These are phyloP conservation scores for Tetrahymena elliotti DNA, from an alignment of 73 alveolate genomes.

Conservation along the genomic window DNA sequence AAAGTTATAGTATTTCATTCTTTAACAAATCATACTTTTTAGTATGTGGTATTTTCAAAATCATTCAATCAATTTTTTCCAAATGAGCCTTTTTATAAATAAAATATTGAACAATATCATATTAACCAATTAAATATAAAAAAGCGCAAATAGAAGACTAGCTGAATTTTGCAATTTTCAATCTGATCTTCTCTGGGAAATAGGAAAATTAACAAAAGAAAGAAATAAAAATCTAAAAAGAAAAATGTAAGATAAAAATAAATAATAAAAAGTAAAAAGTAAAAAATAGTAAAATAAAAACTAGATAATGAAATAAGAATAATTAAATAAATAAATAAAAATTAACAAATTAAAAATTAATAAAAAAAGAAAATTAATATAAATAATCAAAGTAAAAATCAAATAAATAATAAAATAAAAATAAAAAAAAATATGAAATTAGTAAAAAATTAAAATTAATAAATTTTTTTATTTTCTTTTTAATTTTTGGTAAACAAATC, in stretches of 20 bases:
- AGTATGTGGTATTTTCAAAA: background rate
- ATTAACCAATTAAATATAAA: no score
- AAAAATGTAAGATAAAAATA: background rate
- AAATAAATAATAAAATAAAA: background rate
- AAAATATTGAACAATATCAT: no score
- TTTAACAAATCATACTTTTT: background rate
- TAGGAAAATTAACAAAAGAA: no score
- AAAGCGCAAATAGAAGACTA: background rate
- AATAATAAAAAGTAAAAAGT: background rate
- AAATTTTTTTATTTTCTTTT: background rate
- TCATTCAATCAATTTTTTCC: background rate
- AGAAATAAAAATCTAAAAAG: no score
- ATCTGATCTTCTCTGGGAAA: no score
- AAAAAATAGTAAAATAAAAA: background rate
- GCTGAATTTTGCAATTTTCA: background rate
- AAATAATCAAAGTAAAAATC: background rate
- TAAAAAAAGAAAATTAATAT: background rate
- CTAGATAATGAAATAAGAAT: background rate
- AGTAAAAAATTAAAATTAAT: background rate
- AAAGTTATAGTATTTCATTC: background rate
- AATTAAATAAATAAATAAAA: background rate
- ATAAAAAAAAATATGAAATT: background rate
- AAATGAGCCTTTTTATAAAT: background rate
- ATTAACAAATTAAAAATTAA: background rate
- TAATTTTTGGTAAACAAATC: background rate